These are phyloP conservation scores for Saturnispora bothae DNA, from an alignment of 805 yeast genomes.

Conservation along the genomic window DNA sequence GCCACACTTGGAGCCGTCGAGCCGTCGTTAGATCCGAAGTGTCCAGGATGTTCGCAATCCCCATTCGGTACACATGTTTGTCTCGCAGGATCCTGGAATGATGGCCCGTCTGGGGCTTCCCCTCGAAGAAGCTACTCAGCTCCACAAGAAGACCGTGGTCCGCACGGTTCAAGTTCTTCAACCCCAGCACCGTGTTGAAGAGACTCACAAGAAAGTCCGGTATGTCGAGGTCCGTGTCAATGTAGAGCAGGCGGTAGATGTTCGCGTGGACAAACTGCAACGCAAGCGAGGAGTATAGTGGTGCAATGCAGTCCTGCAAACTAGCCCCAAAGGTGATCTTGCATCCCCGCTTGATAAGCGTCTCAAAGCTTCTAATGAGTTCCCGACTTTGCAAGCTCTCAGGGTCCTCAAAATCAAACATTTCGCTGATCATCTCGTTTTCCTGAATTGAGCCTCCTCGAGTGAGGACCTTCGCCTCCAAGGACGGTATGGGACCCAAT, in stretches of 20 bases:
- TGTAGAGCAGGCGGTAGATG: constrained; percentile 71
- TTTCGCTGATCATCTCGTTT: constrained; percentile 71
- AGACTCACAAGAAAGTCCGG: constrained; percentile 35
- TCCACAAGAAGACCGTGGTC: constrained; percentile 36
- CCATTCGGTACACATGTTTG: constrained; percentile 68
- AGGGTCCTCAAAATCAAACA: constrained; percentile 79
- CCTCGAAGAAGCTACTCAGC: constrained; percentile 63
- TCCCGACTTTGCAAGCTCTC: constrained; percentile 60
- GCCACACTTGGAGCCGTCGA: constrained; percentile 25
- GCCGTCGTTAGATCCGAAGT: constrained; percentile 46
- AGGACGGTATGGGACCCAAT: constrained; percentile 83
- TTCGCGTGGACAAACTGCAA: constrained; percentile 77
- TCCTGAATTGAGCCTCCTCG: constrained; percentile 63
- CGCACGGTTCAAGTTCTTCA: constrained; percentile 21
- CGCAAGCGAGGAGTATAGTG: constrained; percentile 80
- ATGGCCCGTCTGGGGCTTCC: constrained; percentile 65
- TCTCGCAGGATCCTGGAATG: constrained; percentile 54
- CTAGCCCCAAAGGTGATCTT: constrained; percentile 78
- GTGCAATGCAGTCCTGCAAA: constrained; percentile 83
- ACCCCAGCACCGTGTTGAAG: constrained; percentile 16
- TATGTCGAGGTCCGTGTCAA: constrained; percentile 36
- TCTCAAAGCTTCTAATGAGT: constrained; percentile 54
- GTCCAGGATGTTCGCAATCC: constrained; percentile 62
- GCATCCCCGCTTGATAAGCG: constrained; percentile 60
- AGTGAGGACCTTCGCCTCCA: constrained; percentile 73